phyloP scores from a whole-genome alignment of 768 basidiomycete genomes.

The Trametes elegans region DNA sequence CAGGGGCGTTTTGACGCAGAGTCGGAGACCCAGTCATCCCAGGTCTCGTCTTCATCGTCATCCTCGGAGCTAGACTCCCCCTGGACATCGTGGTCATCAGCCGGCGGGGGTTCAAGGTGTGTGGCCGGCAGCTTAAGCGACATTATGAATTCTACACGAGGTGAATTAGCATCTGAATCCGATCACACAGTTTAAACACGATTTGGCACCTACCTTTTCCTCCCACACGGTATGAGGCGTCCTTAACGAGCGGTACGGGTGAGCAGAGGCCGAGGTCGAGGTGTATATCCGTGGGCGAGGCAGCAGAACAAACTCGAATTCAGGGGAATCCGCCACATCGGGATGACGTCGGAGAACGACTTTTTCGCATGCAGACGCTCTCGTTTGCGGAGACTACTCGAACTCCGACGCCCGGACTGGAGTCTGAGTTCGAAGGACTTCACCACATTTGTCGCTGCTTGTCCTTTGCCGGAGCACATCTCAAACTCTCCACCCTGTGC shows the following conservation, averaged over 20 bases:
- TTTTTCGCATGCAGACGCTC: neutral
- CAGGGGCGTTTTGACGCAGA: constrained; percentile 52
- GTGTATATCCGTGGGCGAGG: neutral
- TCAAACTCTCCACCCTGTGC: too few relatives aligned
- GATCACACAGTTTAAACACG: too few relatives aligned
- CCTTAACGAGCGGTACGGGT: neutral
- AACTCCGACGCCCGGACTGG: too few relatives aligned
- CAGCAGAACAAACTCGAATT: neutral
- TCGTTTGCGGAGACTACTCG: too few relatives aligned
- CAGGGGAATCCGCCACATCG: constrained; percentile 6
- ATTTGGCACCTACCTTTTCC: too few relatives aligned
- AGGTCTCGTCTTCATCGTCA: constrained; percentile 54
- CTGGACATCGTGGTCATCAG: constrained; percentile 1
- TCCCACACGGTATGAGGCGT: too few relatives aligned
- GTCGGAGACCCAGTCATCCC: constrained; percentile 82
- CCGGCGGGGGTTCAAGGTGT: constrained; percentile 3
- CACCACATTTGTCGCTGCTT: too few relatives aligned
- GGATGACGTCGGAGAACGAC: constrained; percentile 2
- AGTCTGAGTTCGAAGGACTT: too few relatives aligned
- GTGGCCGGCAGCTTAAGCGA: constrained; percentile 11
- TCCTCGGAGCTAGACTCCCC: constrained; percentile 22
- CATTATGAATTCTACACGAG: too few relatives aligned
- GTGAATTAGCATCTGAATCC: too few relatives aligned
- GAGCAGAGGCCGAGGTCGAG: neutral
- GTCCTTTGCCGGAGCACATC: too few relatives aligned